These are phyloP conservation scores for Capillidium rhysosporum DNA, from an alignment of 371 early-diverging fungal genomes.

Conservation along the genomic window DNA sequence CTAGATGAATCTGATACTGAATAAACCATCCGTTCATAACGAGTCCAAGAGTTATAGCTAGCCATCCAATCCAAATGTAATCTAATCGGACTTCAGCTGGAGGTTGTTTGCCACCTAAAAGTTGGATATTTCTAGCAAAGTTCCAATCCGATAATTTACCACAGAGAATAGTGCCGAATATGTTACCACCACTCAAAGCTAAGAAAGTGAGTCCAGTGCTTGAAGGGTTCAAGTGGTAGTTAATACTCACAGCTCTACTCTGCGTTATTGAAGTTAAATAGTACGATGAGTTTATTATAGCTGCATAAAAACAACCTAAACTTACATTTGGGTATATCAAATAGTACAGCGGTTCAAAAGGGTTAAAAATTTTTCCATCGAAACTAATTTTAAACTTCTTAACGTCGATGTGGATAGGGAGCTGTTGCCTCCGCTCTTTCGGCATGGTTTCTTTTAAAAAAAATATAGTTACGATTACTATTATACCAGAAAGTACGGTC, in stretches of 20 bases:
- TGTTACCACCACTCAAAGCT: no score
- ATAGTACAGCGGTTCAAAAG: constrained; percentile 17
- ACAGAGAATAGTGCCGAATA: no score
- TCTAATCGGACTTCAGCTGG: constrained; percentile 16
- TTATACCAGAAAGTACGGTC: constrained; percentile 21
- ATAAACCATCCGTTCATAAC: constrained; percentile 25
- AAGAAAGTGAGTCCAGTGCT: no score
- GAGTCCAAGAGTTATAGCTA: constrained; percentile 16
- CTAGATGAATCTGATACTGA: constrained; percentile 9
- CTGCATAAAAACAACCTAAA: constrained; percentile 23
- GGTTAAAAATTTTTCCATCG: constrained; percentile 8
- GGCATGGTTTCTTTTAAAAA: constrained; percentile 49
- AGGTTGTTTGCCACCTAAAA: background rate
- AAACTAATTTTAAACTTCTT: background rate
- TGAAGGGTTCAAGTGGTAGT: no score
- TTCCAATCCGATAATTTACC: no score
- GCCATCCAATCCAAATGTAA: constrained; percentile 19
- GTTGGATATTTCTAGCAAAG: constrained; percentile 7
- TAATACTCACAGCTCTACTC: no score
- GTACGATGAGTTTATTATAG: constrained; percentile 27
- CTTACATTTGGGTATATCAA: constrained; percentile 21
- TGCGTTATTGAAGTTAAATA: constrained; percentile 20
- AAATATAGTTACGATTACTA: constrained; percentile 14
- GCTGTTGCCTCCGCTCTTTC: background rate
- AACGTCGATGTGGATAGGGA: background rate